Conservation (phyloP, 257 asterid species). For the Penstemon barbatus region DNA sequence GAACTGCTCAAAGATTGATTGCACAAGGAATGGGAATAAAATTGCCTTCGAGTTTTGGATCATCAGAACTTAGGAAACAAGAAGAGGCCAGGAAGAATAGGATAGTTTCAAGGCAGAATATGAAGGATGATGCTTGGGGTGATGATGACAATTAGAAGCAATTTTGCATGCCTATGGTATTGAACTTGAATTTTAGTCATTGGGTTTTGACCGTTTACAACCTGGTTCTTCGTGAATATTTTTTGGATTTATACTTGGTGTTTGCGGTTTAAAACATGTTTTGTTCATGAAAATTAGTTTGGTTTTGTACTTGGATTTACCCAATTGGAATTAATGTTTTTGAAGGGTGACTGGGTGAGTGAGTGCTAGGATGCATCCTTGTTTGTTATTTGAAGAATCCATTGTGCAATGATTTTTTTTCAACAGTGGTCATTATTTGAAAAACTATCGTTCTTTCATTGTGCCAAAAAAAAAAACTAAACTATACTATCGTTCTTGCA, state of each 20-base stretch:
- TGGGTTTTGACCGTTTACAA: slow-evolving; percentile 1
- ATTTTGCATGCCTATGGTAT: background rate
- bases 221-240: no score
- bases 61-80: slow-evolving; percentile 62
- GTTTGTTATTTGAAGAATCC: background rate
- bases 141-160: slow-evolving; percentile 50
- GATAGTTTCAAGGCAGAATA: slow-evolving; percentile 61
- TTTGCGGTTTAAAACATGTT: background rate
- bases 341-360: background rate
- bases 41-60: slow-evolving; percentile 60
- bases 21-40: slow-evolving; percentile 86
- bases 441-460: no score
- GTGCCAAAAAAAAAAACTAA: no score
- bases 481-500: no score
- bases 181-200: background rate
- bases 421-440: no score
- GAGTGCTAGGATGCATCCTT: background rate
- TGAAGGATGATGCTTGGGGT: slow-evolving; percentile 97
- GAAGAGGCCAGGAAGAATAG: slow-evolving; percentile 74
- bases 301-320: background rate
- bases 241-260: no score
- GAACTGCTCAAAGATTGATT: slow-evolving; percentile 86
- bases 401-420: no score
- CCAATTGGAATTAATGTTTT: background rate
- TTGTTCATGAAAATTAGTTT: background rate